A percentile compares a stretch with the other conserved stretches of the same genome.
Evolutionary conservation across 2,329 filamentous ascomycete species (phyloP).

Genomic region (Botrytis elliptica): DNA sequence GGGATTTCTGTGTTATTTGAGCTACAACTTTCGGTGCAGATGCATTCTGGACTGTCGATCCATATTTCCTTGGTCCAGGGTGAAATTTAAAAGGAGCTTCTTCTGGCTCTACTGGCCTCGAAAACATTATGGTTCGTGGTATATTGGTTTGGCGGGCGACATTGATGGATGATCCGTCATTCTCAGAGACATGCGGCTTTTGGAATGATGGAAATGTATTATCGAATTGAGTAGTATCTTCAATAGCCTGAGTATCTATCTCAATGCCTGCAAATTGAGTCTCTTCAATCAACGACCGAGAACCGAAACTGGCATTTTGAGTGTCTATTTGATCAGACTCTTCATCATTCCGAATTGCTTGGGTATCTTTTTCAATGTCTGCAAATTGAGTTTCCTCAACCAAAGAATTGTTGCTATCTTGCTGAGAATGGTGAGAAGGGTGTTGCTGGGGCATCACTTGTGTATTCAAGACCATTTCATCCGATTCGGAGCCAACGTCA

Average conservation of each 20-base stretch:
- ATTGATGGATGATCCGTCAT: not conserved
- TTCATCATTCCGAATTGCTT: not conserved
- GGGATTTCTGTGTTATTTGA: not conserved
- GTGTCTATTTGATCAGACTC: not conserved
- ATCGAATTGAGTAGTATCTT: not conserved
- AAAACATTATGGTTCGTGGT: not conserved
- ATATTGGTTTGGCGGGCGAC: not conserved
- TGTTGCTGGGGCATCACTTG: not conserved
- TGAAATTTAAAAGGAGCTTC: not conserved
- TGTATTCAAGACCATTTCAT: not conserved
- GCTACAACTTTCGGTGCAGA: not conserved
- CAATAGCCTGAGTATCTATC: slow-evolving; percentile 22
- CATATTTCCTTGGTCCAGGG: not conserved
- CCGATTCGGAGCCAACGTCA: not conserved
- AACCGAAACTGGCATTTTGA: slow-evolving; percentile 3
- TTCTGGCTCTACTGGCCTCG: not conserved
- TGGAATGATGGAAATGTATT: not conserved
- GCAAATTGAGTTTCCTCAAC: not conserved
- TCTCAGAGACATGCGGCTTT: not conserved
- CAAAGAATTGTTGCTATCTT: slow-evolving; percentile 1
- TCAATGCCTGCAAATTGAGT: slow-evolving; percentile 31
- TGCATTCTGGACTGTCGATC: not conserved
- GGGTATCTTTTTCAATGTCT: slow-evolving; percentile 13
- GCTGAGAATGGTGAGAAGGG: slow-evolving; percentile 2
- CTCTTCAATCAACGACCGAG: slow-evolving; percentile 26